Conservation (phyloP, 2,329 filamentous ascomycete species). For the Colletotrichum orchidophilum region DNA sequence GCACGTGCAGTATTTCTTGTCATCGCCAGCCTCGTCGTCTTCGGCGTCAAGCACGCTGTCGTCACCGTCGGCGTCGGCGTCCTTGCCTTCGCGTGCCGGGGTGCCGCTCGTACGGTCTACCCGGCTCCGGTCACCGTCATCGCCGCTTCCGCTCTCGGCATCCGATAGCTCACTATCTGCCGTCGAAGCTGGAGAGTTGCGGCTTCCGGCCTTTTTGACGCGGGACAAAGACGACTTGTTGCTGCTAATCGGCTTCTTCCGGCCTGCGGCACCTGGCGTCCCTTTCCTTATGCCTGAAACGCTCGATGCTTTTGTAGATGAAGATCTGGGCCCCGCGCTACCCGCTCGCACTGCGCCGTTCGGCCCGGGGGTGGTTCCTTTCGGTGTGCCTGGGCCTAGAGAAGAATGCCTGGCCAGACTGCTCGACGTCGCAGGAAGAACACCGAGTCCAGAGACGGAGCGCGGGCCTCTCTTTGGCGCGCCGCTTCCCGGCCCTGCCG, state of each 20-base stretch:
- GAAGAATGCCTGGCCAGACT: slow-evolving; percentile 70
- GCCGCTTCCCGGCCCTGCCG: slow-evolving; percentile 62
- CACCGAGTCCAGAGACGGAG: slow-evolving; percentile 57
- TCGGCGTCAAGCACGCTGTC: slow-evolving; percentile 65
- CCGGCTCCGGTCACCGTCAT: slow-evolving; percentile 55
- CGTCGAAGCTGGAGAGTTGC: slow-evolving; percentile 70
- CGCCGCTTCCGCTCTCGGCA: slow-evolving; percentile 64
- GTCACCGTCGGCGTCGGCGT: slow-evolving; percentile 57
- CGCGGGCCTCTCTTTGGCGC: slow-evolving; percentile 63
- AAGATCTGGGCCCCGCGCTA: slow-evolving; percentile 67
- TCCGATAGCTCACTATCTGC: slow-evolving; percentile 74
- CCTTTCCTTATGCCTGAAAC: slow-evolving; percentile 56
- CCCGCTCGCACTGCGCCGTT: slow-evolving; percentile 58
- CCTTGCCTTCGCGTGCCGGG: slow-evolving; percentile 45
- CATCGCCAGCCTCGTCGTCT: slow-evolving; percentile 77
- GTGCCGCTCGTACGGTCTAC: slow-evolving; percentile 34
- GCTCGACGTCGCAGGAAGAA: slow-evolving; percentile 61
- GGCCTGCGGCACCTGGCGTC: slow-evolving; percentile 53
- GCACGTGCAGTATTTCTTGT: slow-evolving; percentile 86
- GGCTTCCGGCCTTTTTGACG: slow-evolving; percentile 66
- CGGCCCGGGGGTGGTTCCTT: slow-evolving; percentile 48
- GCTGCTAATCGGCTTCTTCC: slow-evolving; percentile 55
- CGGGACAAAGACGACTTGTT: slow-evolving; percentile 71
- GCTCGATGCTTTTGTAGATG: slow-evolving; percentile 54
- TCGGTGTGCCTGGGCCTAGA: slow-evolving; percentile 70